Percentiles rank a stretch among this genome's conserved stretches.
Conservation (phyloP, 225 moss, liverwort and hornwort genomes). For the Antitrichia curtipendula region DNA sequence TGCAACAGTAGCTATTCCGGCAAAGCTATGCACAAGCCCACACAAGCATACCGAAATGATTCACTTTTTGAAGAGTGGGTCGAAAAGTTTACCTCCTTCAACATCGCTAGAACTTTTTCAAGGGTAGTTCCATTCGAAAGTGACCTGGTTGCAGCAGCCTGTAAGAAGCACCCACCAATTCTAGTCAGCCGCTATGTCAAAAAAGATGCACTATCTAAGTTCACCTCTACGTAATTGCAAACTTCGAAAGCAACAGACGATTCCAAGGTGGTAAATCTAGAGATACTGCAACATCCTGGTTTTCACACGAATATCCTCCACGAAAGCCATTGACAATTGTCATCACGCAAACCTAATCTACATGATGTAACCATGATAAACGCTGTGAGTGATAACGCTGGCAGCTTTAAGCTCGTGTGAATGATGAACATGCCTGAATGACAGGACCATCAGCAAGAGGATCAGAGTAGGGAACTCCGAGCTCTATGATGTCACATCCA, state of each 20-base stretch:
- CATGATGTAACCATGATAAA: not conserved
- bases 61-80: not conserved
- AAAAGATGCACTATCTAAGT: not conserved
- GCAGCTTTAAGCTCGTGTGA: not conserved
- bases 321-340: not conserved
- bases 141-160: slow-evolving; percentile 80
- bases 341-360: not conserved
- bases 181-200: not conserved
- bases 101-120: slow-evolving; percentile 64
- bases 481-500: slow-evolving; percentile 65
- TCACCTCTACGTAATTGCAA: not conserved
- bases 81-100: slow-evolving; percentile 41
- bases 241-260: not conserved
- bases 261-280: not conserved
- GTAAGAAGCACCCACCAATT: not conserved
- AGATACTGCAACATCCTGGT: not conserved
- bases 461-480: slow-evolving; percentile 76
- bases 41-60: not conserved
- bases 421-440: slow-evolving; percentile 41
- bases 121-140: slow-evolving; percentile 61
- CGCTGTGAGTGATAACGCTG: not conserved
- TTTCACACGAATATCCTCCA: not conserved
- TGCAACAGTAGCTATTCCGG: not conserved
- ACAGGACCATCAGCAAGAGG: slow-evolving; percentile 83
- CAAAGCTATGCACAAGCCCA: not conserved